Conservation (phyloP, 441 rosid genomes). For the Gossypium davidsonii region DNA sequence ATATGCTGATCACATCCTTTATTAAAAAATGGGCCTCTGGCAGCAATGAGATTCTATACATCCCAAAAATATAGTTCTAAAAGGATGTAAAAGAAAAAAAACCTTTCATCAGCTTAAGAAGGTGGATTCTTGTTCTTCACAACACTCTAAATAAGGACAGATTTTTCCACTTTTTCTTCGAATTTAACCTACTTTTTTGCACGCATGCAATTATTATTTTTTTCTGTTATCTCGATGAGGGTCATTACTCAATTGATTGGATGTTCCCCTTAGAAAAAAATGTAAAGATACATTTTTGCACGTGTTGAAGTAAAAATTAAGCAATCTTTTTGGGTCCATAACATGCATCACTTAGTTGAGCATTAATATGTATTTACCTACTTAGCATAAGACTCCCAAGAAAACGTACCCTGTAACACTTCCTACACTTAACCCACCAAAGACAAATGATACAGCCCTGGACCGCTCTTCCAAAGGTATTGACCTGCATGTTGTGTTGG, state of each 20-base stretch:
- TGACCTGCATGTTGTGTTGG: slow-evolving; percentile 40
- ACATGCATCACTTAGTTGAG: slow-evolving; percentile 9
- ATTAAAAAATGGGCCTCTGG: background rate
- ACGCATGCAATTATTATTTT: background rate
- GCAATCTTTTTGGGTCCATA: slow-evolving; percentile 1
- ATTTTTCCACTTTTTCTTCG: background rate
- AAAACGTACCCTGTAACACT: slow-evolving; percentile 80
- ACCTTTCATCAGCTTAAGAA: slow-evolving; percentile 1
- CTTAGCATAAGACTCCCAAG: slow-evolving; percentile 14
- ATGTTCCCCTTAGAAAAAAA: background rate
- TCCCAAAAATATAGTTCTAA: background rate
- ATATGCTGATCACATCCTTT: background rate
- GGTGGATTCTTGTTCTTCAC: slow-evolving; percentile 5
- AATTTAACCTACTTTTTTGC: background rate
- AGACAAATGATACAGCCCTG: slow-evolving; percentile 86
- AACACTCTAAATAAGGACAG: background rate
- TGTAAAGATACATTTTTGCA: background rate
- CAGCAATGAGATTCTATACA: background rate
- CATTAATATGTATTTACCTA: background rate
- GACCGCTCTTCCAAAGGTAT: slow-evolving; percentile 91
- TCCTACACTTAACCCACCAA: slow-evolving; percentile 90
- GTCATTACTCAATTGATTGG: background rate
- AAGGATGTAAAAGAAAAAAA: background rate
- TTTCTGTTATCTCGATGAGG: background rate
- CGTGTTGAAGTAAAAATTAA: slow-evolving; percentile 5